A percentile compares a stretch with the other conserved stretches of the same genome.
These are phyloP conservation scores for Xylaria castorea DNA, from an alignment of 495 filamentous ascomycete species.

Conservation along the genomic window DNA sequence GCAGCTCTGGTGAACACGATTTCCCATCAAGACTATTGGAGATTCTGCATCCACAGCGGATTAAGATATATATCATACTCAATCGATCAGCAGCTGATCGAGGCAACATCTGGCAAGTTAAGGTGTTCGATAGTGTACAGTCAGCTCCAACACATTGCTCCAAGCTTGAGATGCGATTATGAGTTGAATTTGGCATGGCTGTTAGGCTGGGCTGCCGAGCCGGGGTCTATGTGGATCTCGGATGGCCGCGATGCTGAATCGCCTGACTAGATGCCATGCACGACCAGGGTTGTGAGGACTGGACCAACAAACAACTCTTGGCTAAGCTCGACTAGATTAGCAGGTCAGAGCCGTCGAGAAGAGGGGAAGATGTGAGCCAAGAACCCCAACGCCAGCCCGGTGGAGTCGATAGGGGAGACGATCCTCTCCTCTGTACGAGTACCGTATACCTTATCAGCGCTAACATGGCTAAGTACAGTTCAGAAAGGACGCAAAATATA, in stretches of 20 bases:
- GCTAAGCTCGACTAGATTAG: slow-evolving; percentile 19
- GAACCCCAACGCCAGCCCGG: slow-evolving; percentile 22
- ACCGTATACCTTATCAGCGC: neutral
- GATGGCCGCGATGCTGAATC: slow-evolving; percentile 20
- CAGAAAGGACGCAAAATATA: neutral
- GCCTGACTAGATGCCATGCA: slow-evolving; percentile 24
- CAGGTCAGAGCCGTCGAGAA: slow-evolving; percentile 20
- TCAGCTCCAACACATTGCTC: neutral
- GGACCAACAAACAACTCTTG: slow-evolving; percentile 21
- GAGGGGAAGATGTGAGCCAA: slow-evolving; percentile 28
- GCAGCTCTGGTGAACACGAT: slow-evolving; percentile 40
- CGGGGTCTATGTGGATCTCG: slow-evolving; percentile 26
- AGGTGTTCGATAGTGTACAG: neutral
- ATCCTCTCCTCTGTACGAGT: neutral
- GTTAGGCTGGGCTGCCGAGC: slow-evolving; percentile 9
- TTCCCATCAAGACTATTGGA: neutral
- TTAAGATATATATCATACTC: neutral
- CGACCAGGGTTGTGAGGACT: slow-evolving; percentile 23
- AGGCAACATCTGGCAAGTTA: neutral
- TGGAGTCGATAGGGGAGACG: slow-evolving; percentile 3
- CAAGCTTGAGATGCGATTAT: neutral
- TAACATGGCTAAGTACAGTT: neutral
- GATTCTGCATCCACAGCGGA: neutral
- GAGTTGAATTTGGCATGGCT: slow-evolving; percentile 13
- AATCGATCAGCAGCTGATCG: neutral